Conservation (phyloP, 1,284 basidiomycete species). For the Cryptococcus floricola region DNA sequence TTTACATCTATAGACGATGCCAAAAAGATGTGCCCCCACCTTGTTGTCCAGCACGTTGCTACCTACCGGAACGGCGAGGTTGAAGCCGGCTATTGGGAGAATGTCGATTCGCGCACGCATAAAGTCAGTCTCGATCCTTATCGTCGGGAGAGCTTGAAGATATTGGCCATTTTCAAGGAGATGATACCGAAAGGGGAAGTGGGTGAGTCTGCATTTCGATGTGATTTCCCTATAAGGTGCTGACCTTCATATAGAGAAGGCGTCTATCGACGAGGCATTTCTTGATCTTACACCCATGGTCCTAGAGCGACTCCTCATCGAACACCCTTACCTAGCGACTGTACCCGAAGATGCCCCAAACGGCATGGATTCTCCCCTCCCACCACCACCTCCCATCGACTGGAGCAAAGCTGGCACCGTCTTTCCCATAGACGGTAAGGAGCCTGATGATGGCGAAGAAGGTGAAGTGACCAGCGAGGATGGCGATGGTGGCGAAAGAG, state of each 20-base stretch:
- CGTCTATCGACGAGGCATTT: slow-evolving; percentile 69
- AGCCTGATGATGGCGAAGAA: slow-evolving; percentile 11
- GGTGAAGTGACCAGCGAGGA: slow-evolving; percentile 11
- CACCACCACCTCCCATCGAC: slow-evolving; percentile 62
- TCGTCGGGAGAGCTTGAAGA: slow-evolving; percentile 82
- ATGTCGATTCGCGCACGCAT: slow-evolving; percentile 81
- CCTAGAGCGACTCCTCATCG: slow-evolving; percentile 64
- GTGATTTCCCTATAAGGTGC: neutral
- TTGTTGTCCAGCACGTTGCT: slow-evolving; percentile 86
- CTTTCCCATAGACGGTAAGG: slow-evolving; percentile 60
- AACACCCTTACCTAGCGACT: slow-evolving; percentile 70
- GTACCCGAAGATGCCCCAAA: slow-evolving; percentile 65
- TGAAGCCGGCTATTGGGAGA: slow-evolving; percentile 83
- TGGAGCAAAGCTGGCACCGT: slow-evolving; percentile 69
- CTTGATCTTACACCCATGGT: slow-evolving; percentile 80
- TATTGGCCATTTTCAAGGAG: slow-evolving; percentile 80
- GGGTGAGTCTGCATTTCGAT: slow-evolving; percentile 50
- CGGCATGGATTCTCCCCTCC: slow-evolving; percentile 76
- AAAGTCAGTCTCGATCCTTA: slow-evolving; percentile 96
- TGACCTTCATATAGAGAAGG: slow-evolving; percentile 60
- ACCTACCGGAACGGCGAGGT: slow-evolving; percentile 80
- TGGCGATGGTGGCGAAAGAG: neutral
- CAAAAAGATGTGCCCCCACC: slow-evolving; percentile 75
- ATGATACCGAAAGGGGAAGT: slow-evolving; percentile 65
- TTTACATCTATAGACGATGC: slow-evolving; percentile 62